Evolutionary conservation across 2,329 filamentous ascomycete species (phyloP), one percentile per base, ranked within the genome.

Genomic region (Cylindrodendrum hubeiense): DNA sequence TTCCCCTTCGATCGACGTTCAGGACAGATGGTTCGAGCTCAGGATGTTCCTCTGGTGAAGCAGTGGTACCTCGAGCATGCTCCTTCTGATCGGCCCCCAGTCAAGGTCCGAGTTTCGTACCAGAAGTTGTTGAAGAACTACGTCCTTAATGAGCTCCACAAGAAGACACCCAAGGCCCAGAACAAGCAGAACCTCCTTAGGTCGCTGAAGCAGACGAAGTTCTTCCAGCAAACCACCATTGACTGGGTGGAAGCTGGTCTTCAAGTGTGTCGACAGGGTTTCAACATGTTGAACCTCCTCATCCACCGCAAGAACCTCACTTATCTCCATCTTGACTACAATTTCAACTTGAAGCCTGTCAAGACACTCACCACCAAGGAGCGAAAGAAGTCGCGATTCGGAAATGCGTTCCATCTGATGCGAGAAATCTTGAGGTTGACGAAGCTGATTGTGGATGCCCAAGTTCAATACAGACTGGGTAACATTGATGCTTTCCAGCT

Each of bases 401-500:
- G 96, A 84, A 99, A 99, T 78, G 97, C 96, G 21, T 99, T 99
- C 86, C 96, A 99, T 81, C 82, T 99, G 63, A 99, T 99, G 96
- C 92, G 96, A 78, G 96, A 99, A 82, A 99, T 99, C 66, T 82
- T 99, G 59, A 92, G 97, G 51, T 79, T 99, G 71, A 99, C 96
- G 0, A 99, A 99, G 82, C 87, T 99, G 69, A 98, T 99, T 75
- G 96, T 99, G 46, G 96, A 99, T 80, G 95, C 96, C 3, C 97
- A 99, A 79, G 97, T 99, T 24, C 96, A 99, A 79, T 99, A 98
- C 78, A 91, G 96, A 28, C 85, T 99, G 41, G 97, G 97, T 64
- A 99, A 99, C 76, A 98, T 99, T 68, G 96, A 99, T 80, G 96
- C 97, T 39, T 99, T 99, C 85, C 96, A 99, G 80, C 90, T 99